Base-by-base conservation (phyloP, 2,329 filamentous ascomycete genomes). In the Apiospora malaysiana region DNA sequence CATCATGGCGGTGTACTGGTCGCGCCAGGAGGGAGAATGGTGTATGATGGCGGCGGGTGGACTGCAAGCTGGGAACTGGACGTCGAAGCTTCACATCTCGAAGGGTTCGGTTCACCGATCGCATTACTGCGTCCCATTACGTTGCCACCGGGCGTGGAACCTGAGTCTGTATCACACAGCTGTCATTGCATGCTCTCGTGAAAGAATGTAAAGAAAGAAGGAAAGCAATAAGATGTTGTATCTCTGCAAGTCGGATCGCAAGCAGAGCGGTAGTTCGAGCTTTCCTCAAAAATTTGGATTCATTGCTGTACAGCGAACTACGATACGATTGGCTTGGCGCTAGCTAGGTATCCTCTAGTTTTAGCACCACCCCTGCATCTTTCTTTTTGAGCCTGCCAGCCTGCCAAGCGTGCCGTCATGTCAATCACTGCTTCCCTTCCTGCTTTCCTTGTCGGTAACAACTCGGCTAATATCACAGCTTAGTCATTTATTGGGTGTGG, bases 101-200 rank as follows among this genome's bases (percentile, higher is more conserved):
- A 73, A 76, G 68, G 42, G 68, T 68, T 72, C 73, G 76, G 73
- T 72, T 74, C 77, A 72, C 77, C 75, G 76, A 70, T 79, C 77
- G 78, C 79, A 80, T 80, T 78, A 79, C 79, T 79, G 76, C 75
- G 68, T 71, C 59, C 70, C 68, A 68, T 75, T 51, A 76, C 77
- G 78, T 79, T 37, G 68, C 73, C 75, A 75, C 43, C 71, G 40
- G 59, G 42, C 40, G 65, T 67, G 40, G 65, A 67, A 46, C 32
- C 56, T n/a, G 32, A 63, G 2, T 40, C 10, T 9, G 32, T 32
- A 40, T 40, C 32, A 63, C 32, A 32, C 32, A 40, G 27, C 56
- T 40, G 40, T 14, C 56, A 63, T 63, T 8, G 32, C 56, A 40
- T 63, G 21, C 27, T 14, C 21, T 18, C 2, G 9, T 5, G 9